These are phyloP conservation scores for Acephala macrosclerotiorum DNA, from an alignment of 2,329 filamentous ascomycete species.

Conservation along the genomic window DNA sequence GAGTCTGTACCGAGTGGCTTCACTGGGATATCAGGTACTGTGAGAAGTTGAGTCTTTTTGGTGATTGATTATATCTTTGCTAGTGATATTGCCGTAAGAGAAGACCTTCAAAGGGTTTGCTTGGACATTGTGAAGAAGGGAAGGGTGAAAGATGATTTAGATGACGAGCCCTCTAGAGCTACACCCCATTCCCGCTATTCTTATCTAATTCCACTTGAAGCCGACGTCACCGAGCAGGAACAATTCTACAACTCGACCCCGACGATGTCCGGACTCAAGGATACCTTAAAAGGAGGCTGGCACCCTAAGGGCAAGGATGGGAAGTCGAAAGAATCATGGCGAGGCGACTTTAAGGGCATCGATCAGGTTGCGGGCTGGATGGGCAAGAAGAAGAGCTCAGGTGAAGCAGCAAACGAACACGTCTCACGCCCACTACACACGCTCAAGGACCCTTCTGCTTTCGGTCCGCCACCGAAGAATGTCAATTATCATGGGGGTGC, in stretches of 20 bases:
- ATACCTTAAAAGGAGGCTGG: slow-evolving; percentile 59
- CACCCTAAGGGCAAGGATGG: slow-evolving; percentile 60
- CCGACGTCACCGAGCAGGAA: slow-evolving; percentile 19
- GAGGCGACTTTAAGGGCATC: slow-evolving; percentile 49
- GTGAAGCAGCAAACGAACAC: slow-evolving; percentile 35
- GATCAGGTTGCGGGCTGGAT: slow-evolving; percentile 46
- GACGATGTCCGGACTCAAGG: slow-evolving; percentile 54
- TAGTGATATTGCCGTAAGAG: too few species aligned
- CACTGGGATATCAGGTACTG: too few species aligned
- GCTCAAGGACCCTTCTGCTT: slow-evolving; percentile 69
- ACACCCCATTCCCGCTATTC: not conserved
- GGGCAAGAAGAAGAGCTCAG: slow-evolving; percentile 44
- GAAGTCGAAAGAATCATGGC: slow-evolving; percentile 58
- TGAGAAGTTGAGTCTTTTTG: too few species aligned
- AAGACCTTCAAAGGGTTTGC: too few species aligned
- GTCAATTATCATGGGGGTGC: slow-evolving; percentile 42
- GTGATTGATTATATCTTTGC: too few species aligned
- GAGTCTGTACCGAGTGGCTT: too few species aligned
- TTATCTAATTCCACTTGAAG: slow-evolving; percentile 19
- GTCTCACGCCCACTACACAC: slow-evolving; percentile 59
- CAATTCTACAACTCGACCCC: slow-evolving; percentile 9
- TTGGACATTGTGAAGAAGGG: too few species aligned
- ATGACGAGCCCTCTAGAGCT: not conserved
- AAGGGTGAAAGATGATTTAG: too few species aligned
- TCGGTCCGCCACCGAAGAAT: slow-evolving; percentile 72